phyloP scores from a whole-genome alignment of 1,139 yeast species.

The Arxiozyma heterogenica region DNA sequence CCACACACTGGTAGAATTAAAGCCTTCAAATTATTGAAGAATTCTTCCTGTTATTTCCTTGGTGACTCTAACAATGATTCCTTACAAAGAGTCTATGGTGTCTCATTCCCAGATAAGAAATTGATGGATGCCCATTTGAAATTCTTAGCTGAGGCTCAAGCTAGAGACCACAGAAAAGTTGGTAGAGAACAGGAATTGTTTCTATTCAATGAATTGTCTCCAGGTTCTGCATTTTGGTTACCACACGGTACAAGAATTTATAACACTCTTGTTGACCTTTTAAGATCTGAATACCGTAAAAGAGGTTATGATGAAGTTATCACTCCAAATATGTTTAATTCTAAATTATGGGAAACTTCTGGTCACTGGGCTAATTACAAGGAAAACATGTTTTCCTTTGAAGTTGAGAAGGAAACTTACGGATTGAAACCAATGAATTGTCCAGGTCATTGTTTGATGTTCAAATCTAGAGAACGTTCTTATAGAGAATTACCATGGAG shows the following conservation, averaged over 20 bases:
- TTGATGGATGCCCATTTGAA: slow-evolving; percentile 91
- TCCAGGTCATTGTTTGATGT: slow-evolving; percentile 93
- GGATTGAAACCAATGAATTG: slow-evolving; percentile 98
- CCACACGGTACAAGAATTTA: slow-evolving; percentile 98
- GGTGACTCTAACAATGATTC: slow-evolving; percentile 93
- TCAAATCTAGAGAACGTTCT: slow-evolving; percentile 79
- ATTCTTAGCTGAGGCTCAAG: slow-evolving; percentile 92
- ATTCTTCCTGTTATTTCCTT: slow-evolving; percentile 91
- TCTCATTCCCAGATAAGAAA: slow-evolving; percentile 97
- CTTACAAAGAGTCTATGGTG: slow-evolving; percentile 94
- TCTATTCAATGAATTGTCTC: slow-evolving; percentile 91
- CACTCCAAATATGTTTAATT: slow-evolving; percentile 94
- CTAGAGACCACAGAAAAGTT: slow-evolving; percentile 94
- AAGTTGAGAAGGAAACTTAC: slow-evolving; percentile 79
- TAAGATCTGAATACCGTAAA: slow-evolving; percentile 74
- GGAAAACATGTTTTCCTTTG: slow-evolving; percentile 95
- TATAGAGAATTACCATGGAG: slow-evolving; percentile 94
- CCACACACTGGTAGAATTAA: slow-evolving; percentile 97
- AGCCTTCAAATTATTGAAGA: slow-evolving; percentile 87
- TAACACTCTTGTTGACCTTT: slow-evolving; percentile 67
- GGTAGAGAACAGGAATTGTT: slow-evolving; percentile 96
- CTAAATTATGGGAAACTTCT: slow-evolving; percentile 93
- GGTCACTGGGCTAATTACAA: slow-evolving; percentile 98
- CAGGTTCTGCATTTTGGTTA: slow-evolving; percentile 96
- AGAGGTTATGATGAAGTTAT: slow-evolving; percentile 97